Conservation (phyloP, 2,329 filamentous ascomycete genomes). For the Zymoseptoria tritici region DNA sequence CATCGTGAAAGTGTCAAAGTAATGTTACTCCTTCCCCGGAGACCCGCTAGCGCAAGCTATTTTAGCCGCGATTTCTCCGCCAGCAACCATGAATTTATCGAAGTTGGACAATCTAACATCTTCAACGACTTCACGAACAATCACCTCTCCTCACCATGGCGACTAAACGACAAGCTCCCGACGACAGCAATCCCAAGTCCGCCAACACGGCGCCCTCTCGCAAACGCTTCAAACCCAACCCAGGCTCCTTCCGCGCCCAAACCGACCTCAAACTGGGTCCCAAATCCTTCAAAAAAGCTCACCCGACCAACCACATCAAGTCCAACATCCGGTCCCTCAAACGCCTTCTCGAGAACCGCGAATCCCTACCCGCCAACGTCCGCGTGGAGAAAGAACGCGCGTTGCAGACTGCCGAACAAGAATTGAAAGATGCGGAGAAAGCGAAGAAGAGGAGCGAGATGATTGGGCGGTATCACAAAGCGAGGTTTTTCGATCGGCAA, state of each 20-base stretch:
- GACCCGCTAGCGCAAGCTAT: neutral
- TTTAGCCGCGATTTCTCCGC: neutral
- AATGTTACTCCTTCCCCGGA: too few relatives aligned
- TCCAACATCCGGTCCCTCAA: slow-evolving; percentile 64
- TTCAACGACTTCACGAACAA: neutral
- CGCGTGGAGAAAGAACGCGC: slow-evolving; percentile 65
- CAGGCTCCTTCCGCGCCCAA: neutral
- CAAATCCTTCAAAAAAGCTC: slow-evolving; percentile 28
- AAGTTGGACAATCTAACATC: neutral
- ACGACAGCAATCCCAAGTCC: slow-evolving; percentile 1
- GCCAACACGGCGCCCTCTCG: slow-evolving; percentile 6
- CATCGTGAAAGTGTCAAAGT: neutral
- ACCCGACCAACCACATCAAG: slow-evolving; percentile 55
- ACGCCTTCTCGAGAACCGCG: slow-evolving; percentile 52
- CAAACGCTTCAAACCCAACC: slow-evolving; percentile 12
- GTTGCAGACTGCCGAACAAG: slow-evolving; percentile 57
- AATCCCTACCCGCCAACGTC: slow-evolving; percentile 59
- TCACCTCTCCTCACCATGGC: slow-evolving; percentile 10
- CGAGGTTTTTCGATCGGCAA: slow-evolving; percentile 77
- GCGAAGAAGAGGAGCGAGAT: slow-evolving; percentile 60
- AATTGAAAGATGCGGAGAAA: slow-evolving; percentile 52
- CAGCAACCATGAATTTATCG: neutral
- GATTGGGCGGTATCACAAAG: slow-evolving; percentile 75
- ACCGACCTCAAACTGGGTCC: slow-evolving; percentile 10
- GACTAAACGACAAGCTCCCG: slow-evolving; percentile 16